Conservation (phyloP, 2,329 filamentous ascomycete species). For the Neonectria faginata region DNA sequence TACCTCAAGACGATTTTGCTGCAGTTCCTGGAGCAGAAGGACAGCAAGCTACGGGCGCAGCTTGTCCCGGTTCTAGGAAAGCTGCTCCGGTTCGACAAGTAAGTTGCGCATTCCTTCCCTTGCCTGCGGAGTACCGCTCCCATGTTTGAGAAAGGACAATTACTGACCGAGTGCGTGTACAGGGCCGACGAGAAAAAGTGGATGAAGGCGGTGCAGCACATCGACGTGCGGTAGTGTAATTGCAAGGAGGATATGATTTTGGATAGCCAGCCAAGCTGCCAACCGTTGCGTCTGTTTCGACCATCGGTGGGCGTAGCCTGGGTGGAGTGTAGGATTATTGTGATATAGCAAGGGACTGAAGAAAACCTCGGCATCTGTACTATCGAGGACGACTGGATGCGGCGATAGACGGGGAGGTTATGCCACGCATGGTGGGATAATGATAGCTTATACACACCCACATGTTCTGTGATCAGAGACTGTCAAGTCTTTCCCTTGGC, state of each 20-base stretch:
- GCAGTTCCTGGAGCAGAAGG: constrained; percentile 84
- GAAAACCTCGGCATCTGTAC: neutral
- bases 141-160: neutral
- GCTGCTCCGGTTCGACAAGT: constrained; percentile 82
- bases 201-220: constrained; percentile 77
- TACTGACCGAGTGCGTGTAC: constrained; percentile 33
- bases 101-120: constrained; percentile 50
- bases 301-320: constrained; percentile 9
- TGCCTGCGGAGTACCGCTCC: neutral
- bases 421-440: neutral
- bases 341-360: constrained; percentile 17
- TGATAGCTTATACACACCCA: neutral
- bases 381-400: neutral
- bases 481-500: neutral
- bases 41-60: constrained; percentile 79
- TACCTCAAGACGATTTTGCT: constrained; percentile 86
- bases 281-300: neutral
- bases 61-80: constrained; percentile 82
- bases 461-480: neutral
- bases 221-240: constrained; percentile 51
- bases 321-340: constrained; percentile 36
- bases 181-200: constrained; percentile 85
- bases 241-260: constrained; percentile 4
- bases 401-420: constrained; percentile 12
- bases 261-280: neutral